A percentile compares a stretch with the other conserved stretches of the same genome.
Conservation (phyloP, 2,329 filamentous ascomycete species). For the Diaporthe sp. region DNA sequence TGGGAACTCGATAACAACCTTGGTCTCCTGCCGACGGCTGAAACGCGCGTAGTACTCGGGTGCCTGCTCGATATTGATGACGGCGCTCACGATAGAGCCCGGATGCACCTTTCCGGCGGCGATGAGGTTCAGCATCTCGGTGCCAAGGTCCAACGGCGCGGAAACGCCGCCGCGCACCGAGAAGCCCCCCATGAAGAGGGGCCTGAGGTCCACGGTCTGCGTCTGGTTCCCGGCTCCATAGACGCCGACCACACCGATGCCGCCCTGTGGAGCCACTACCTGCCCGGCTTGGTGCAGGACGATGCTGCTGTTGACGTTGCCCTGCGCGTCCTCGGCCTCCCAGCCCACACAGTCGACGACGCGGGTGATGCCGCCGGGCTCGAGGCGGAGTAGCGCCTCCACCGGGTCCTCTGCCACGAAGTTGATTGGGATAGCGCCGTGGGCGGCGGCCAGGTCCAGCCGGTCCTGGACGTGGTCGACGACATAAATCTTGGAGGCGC, state of each 20-base stretch:
- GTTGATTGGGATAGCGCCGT: slow-evolving; percentile 72
- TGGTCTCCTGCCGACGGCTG: slow-evolving; percentile 22
- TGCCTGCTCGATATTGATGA: slow-evolving; percentile 27
- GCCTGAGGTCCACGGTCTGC: no score
- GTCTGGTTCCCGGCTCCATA: slow-evolving; percentile 43
- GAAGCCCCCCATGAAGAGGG: neutral
- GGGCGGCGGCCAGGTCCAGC: slow-evolving; percentile 71
- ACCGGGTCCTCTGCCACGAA: slow-evolving; percentile 72
- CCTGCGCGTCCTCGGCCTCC: slow-evolving; percentile 65
- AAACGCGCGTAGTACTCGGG: slow-evolving; percentile 31
- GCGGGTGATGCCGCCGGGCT: slow-evolving; percentile 70
- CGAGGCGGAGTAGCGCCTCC: slow-evolving; percentile 68
- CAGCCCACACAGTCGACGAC: slow-evolving; percentile 77
- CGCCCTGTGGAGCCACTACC: slow-evolving; percentile 72
- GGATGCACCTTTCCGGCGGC: slow-evolving; percentile 75
- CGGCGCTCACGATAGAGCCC: slow-evolving; percentile 68
- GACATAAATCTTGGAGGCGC: slow-evolving; percentile 72
- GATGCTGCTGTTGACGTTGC: slow-evolving; percentile 50
- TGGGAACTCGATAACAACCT: slow-evolving; percentile 27
- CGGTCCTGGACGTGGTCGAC: slow-evolving; percentile 74
- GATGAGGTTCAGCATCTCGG: slow-evolving; percentile 66
- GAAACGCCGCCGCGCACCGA: slow-evolving; percentile 12
- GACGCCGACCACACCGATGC: slow-evolving; percentile 71
- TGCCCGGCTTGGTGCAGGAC: slow-evolving; percentile 75
- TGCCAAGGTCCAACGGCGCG: neutral